Percentiles rank a stretch among this genome's conserved stretches.
Conservation (phyloP, 352 stramenopile genomes). For the Globisporangium perplexum region DNA sequence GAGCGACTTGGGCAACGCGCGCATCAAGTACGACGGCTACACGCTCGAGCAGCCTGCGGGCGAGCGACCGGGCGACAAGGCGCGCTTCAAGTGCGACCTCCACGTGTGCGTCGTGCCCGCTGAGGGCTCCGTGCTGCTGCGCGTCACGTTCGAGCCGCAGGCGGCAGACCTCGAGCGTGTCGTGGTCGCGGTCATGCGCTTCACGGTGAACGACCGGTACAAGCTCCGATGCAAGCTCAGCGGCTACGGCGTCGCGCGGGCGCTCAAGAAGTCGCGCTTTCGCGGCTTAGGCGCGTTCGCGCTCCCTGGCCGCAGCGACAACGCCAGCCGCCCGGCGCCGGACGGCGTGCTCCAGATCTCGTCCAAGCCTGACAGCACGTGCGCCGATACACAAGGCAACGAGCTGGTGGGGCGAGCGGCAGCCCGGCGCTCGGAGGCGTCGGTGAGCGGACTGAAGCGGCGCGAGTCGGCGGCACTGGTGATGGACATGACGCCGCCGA, state of each 20-base stretch:
- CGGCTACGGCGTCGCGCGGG: conserved; percentile 19
- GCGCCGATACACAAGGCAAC: background rate
- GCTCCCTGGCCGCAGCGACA: background rate
- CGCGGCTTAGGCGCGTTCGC: conserved; percentile 11
- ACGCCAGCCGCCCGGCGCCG: background rate
- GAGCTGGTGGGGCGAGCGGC: background rate
- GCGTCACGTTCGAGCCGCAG: conserved; percentile 59
- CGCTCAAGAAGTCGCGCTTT: conserved; percentile 21
- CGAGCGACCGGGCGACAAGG: conserved; percentile 12
- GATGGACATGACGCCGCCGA: conserved; percentile 39
- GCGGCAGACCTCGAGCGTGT: conserved; percentile 31
- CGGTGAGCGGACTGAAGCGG: conserved; percentile 19
- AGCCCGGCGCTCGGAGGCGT: background rate
- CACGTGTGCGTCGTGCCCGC: conserved; percentile 65
- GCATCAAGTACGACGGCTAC: conserved; percentile 71
- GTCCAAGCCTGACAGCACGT: background rate
- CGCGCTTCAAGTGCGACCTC: conserved; percentile 66
- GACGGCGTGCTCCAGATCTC: conserved; percentile 8
- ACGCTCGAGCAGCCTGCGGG: conserved; percentile 18
- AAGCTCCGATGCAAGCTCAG: conserved; percentile 45
- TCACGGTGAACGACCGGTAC: conserved; percentile 59
- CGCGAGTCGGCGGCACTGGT: conserved; percentile 18
- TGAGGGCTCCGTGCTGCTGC: conserved; percentile 40
- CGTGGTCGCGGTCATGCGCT: conserved; percentile 40
- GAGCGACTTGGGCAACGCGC: conserved; percentile 46